phyloP scores from a whole-genome alignment of 345 rosid species.

The Atalantia buxifolia region DNA sequence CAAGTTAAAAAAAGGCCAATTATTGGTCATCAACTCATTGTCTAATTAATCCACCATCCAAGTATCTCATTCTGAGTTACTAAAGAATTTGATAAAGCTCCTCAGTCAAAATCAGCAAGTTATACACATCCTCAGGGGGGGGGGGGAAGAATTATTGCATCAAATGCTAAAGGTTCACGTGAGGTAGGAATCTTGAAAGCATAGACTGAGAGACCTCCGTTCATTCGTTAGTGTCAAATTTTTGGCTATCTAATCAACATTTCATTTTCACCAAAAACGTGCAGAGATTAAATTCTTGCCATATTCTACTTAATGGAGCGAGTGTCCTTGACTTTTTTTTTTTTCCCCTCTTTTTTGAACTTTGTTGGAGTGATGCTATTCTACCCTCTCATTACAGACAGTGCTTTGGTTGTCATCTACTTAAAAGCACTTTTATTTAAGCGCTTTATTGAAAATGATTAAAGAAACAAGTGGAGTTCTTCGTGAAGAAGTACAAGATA shows the following conservation, averaged over 20 bases:
- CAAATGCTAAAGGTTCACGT: constrained; percentile 4
- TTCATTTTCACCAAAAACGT: constrained; percentile 37
- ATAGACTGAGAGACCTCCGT: background rate
- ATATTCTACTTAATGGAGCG: background rate
- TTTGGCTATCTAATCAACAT: constrained; percentile 29
- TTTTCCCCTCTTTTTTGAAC: background rate
- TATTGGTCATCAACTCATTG: background rate
- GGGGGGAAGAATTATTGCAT: background rate
- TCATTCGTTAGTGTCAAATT: background rate
- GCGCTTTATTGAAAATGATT: background rate
- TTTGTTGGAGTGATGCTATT: background rate
- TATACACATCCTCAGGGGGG: background rate
- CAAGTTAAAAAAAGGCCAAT: background rate
- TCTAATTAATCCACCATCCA: background rate
- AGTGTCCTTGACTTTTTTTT: background rate
- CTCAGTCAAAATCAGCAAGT: constrained; percentile 5
- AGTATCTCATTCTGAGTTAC: background rate
- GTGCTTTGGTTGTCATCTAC: background rate
- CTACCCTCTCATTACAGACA: background rate
- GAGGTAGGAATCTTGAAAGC: constrained; percentile 9
- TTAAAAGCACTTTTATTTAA: background rate
- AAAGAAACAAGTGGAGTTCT: background rate
- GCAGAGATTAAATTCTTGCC: constrained; percentile 51
- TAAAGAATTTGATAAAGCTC: background rate
- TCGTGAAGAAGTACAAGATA: background rate